These are phyloP conservation scores for Inonotus obliquus DNA, from an alignment of 1,284 basidiomycete genomes.

Conservation along the genomic window DNA sequence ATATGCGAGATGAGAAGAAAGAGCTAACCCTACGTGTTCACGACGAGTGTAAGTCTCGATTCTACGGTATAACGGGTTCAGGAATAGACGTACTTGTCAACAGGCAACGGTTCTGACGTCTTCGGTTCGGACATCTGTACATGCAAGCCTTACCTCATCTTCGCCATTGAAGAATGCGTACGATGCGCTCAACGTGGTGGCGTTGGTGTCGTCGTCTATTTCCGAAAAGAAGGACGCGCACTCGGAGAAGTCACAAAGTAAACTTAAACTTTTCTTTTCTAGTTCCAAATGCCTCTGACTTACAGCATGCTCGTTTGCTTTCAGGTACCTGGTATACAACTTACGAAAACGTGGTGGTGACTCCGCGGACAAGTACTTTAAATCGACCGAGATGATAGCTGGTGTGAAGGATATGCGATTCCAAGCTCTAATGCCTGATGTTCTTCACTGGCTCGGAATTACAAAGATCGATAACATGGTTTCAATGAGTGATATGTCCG, in stretches of 20 bases:
- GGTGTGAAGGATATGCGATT: conserved; percentile 96
- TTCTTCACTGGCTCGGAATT: conserved; percentile 92
- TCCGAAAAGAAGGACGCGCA: conserved; percentile 90
- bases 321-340: conserved; percentile 87
- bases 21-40: conserved; percentile 91
- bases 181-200: conserved; percentile 84
- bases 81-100: conserved; percentile 1
- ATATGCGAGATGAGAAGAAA: conserved; percentile 73
- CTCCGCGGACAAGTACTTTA: conserved; percentile 91
- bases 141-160: conserved; percentile 90
- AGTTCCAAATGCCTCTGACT: background rate
- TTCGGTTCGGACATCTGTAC: conserved; percentile 95
- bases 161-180: conserved; percentile 92
- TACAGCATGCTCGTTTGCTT: background rate
- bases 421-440: conserved; percentile 95
- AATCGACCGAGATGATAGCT: conserved; percentile 88
- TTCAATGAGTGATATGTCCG: conserved; percentile 86
- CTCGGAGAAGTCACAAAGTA: conserved; percentile 91
- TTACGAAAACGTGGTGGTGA: conserved; percentile 93
- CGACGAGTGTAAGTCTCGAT: conserved; percentile 71
- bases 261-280: conserved; percentile 21
- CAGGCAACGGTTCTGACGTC: conserved; percentile 80
- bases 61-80: conserved; percentile 22
- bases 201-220: conserved; percentile 91
- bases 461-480: conserved; percentile 87